Evolutionary conservation across 768 basidiomycete species (phyloP), one percentile per base, ranked within the genome.

Genomic region (Cystobasidium onofrii): DNA sequence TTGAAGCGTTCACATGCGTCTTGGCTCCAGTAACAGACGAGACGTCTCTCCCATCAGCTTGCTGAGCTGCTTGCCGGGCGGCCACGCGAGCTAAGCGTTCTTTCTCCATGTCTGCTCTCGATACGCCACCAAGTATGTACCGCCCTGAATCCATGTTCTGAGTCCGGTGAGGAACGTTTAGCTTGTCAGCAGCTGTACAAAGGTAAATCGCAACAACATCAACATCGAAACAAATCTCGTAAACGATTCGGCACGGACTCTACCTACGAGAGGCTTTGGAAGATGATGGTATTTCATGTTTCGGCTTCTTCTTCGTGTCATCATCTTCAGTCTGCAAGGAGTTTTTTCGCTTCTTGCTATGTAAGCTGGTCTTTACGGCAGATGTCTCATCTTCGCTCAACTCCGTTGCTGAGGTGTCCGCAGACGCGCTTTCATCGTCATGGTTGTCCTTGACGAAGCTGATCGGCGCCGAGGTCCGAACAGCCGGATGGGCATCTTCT

Each of bases 1-100:
- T 7, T 36, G 54, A 29, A 4, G 65, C 4, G n/a, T 2, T 23
- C 10, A 39, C 33, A 25, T 23, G 52, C 20, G 43, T 29, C 33
- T 6, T 18, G 36, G 64, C 13, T 34, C 27, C 39, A 50, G 44
- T 46, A 29, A 31, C 27, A 33, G 44, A 50, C 7, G 69, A 36
- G 10, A 54, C 54, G 39, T 34, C 33, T 27, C 63, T 9, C 10
- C 39, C 34, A 27, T 64, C 39, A 1, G 34, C 36, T 43, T 64
- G 43, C 20, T 57, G 52, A 31, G 52, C 52, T 27, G 69, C 69
- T 55, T 29, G 33, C 27, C 69, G 69, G 2, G 69, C 69, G 17
- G 69, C 55, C 23, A 55, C 50, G 23, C 69, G 52, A 18, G 69
- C 69, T 27, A 71, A 52, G 12, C 69, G 69, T 41, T 55, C 52